Conservation (phyloP, 2,329 filamentous ascomycete genomes). For the Fusarium oxysporum region DNA sequence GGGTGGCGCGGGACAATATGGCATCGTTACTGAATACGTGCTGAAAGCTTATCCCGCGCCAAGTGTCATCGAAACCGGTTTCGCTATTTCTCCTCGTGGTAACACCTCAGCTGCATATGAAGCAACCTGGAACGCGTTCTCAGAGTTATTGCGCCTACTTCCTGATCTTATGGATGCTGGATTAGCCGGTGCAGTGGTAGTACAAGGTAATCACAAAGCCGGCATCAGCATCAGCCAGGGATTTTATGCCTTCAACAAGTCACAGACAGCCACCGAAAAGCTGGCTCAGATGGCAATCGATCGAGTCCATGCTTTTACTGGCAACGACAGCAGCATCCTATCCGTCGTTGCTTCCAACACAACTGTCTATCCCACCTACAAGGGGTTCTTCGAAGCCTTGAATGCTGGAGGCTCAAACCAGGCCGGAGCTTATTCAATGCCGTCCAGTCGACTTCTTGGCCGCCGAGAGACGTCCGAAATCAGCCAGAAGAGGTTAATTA, state of each 20-base stretch:
- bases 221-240: background rate
- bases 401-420: background rate
- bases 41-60: background rate
- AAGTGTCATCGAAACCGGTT: background rate
- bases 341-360: background rate
- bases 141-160: background rate
- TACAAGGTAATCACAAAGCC: background rate
- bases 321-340: fast-evolving
- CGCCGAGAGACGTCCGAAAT: background rate
- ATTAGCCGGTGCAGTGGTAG: background rate
- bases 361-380: background rate
- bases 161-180: background rate
- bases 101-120: background rate
- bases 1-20: background rate
- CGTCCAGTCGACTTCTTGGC: background rate
- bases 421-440: background rate
- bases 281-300: background rate
- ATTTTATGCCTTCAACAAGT: background rate
- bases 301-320: fast-evolving
- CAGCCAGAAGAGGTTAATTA: fast-evolving
- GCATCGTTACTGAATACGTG: background rate
- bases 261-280: background rate
- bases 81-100: background rate
- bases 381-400: background rate
- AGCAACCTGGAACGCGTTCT: background rate